Base-by-base conservation (phyloP, 805 yeast species). In the Monosporozyma aquatica region DNA sequence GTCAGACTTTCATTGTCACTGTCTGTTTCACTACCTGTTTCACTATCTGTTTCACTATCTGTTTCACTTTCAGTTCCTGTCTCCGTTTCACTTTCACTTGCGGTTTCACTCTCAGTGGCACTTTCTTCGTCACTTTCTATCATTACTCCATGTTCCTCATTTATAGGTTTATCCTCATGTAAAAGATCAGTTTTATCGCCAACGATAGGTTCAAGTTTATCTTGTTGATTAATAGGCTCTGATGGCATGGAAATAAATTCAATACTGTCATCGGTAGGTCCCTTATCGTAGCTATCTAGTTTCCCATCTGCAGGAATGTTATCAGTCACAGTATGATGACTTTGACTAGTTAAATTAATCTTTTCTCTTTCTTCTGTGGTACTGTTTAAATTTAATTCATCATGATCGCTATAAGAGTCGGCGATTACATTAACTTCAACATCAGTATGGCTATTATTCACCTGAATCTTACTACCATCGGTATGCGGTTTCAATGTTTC, bases 61-160 rank as follows among this genome's bases (percentile, higher is more conserved):
- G 41, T 43, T 4, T 35, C 43, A 15, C 27, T 35, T 11, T 24
- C 36, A 18, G n/a, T 21, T 21, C 15, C 35, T 9, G 23, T 9
- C 18, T 42, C 48, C 8, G 41, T 43, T 5, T 35, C 43, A 15
- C 27, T 35, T 8, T 24, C 36, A 14, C n/a, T 21, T 21, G 23
- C 25, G 32, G 27, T 35, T 11, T 40, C 40, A 10, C 40, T 25
- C 11, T 38, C 32, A 26, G 15, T 32, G 17, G 4, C 28, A 14
- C 14, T 18, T 36, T 41, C 26, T 6, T 15, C 23, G 10, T 14
- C 18, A 15, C 21, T 21, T 13, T 27, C 38, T 13, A 20, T 27
- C 2, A n/a, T 21, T 15, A 17, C 21, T 24, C 24, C 30, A 24
- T 23, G n/a, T 17, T n/a, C 27, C 15, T 24, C 13, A 21, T 36